Conservation (phyloP, 2,329 filamentous ascomycete species). For the Verticillium isaacii region DNA sequence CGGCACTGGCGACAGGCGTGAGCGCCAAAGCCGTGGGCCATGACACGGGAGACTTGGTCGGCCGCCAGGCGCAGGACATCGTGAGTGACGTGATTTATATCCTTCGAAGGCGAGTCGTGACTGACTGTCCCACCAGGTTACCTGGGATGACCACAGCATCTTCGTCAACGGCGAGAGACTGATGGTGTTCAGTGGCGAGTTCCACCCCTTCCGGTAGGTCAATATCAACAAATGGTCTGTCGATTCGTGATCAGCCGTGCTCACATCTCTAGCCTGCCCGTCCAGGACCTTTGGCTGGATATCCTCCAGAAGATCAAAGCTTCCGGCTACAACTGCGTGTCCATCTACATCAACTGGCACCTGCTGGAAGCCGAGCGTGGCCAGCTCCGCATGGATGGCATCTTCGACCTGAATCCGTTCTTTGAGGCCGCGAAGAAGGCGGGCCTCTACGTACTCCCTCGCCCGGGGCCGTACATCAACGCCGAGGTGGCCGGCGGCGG, state of each 20-base stretch:
- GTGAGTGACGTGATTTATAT: not conserved
- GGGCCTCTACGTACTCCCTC: constrained; percentile 72
- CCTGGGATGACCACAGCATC: constrained; percentile 69
- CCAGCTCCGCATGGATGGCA: constrained; percentile 63
- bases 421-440: constrained; percentile 69
- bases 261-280: constrained; percentile 24
- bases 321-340: constrained; percentile 73
- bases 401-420: constrained; percentile 70
- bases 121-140: constrained; percentile 34
- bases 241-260: not conserved
- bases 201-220: constrained; percentile 56
- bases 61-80: constrained; percentile 20
- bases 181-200: constrained; percentile 68
- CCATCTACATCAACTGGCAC: constrained; percentile 77
- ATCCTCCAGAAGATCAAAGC: constrained; percentile 80
- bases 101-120: not conserved
- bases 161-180: constrained; percentile 66
- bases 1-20: constrained; percentile 2
- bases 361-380: constrained; percentile 70
- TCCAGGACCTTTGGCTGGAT: constrained; percentile 55
- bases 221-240: too few relatives aligned
- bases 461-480: constrained; percentile 73
- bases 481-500: constrained; percentile 73
- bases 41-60: not conserved
- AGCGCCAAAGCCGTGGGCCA: not conserved